Base-by-base conservation (phyloP, 345 rosid genomes). In the Populus euphratica region DNA sequence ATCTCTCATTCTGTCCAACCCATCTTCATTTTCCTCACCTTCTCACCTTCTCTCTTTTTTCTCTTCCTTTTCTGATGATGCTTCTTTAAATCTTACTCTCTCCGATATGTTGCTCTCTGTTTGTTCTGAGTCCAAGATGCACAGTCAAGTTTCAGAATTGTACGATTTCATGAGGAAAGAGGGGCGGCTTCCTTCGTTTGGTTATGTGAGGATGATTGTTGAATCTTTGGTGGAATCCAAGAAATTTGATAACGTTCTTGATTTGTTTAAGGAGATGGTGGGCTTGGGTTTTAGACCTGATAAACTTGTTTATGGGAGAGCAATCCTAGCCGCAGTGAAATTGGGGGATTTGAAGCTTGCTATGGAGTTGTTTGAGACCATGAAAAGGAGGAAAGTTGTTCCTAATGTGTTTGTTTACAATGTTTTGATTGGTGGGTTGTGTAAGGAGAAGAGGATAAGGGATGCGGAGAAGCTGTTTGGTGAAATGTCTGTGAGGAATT, bases 381-480 rank as follows among this genome's bases (percentile, higher is more conserved):
- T 93, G 97, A 89, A 84, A 77, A 83, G 69, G 76, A 83, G 83
- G 67, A 78, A 88, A 59, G 70, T 90, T 33, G 78, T 78, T 14
- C 86, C 91, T 6, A 80, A 74, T 70, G 89, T 87, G 80, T 90
- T 92, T 79, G 50, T 89, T 16, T 93, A 90, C 56, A 94, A 93
- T 80, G 87, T 86, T 61, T 79, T 93, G 85, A 87, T 93, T 6
- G 77, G 89, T 67, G 92, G 89, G 8, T 61, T 88, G 62, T 89
- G 92, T 66, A 89, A 87, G 82, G 80, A 83, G 82, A 91, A 61
- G 82, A 91, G 82, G 78, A 80, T 90, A 36, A 52, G 77, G n/a
- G 91, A 88, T 43, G 98, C 90, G 49, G 90, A 89, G 81, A 82
- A 86, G 82, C 18, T 89, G 87, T 91, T 92, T 70, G 91, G 87